Percentiles rank a stretch among this genome's conserved stretches.
Conservation (phyloP, 2,329 filamentous ascomycete species). For the Xylariaceae sp. region DNA sequence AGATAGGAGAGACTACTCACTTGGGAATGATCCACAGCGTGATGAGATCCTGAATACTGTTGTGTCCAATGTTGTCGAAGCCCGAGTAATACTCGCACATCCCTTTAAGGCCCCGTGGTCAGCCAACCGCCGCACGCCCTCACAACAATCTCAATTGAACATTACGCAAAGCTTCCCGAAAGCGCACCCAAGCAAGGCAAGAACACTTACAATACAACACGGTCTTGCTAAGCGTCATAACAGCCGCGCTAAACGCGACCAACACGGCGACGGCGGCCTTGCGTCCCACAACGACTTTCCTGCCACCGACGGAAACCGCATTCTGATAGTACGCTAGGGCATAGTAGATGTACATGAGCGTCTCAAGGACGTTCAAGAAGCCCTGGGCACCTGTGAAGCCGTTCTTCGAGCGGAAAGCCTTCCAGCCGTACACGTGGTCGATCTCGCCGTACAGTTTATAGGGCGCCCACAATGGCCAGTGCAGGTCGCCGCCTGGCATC, state of each 20-base stretch:
- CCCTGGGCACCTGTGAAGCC: conserved; percentile 78
- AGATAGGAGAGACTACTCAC: conserved; percentile 8
- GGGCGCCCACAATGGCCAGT: conserved; percentile 68
- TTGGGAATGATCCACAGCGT: conserved; percentile 50
- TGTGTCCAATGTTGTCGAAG: conserved; percentile 57
- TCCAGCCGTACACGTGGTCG: conserved; percentile 78
- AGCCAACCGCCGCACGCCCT: background rate
- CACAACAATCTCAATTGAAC: background rate
- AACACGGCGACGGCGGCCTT: conserved; percentile 44
- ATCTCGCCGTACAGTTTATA: conserved; percentile 77
- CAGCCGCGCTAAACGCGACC: conserved; percentile 48
- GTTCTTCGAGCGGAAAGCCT: conserved; percentile 60
- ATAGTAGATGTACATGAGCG: conserved; percentile 59
- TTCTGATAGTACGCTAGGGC: conserved; percentile 35
- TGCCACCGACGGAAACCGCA: conserved; percentile 24
- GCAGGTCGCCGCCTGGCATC: conserved; percentile 72
- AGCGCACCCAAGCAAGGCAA: background rate
- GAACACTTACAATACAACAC: conserved; percentile 51
- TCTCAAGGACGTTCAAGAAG: conserved; percentile 65
- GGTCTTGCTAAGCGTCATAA: conserved; percentile 62
- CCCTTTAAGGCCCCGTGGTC: conserved; percentile 37
- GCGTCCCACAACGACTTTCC: conserved; percentile 39
- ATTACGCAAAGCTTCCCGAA: background rate
- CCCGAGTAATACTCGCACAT: conserved; percentile 53
- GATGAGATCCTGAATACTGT: conserved; percentile 42